Conservation (phyloP, 1,139 yeast species). For the Debaryomycetaceae sp. region DNA sequence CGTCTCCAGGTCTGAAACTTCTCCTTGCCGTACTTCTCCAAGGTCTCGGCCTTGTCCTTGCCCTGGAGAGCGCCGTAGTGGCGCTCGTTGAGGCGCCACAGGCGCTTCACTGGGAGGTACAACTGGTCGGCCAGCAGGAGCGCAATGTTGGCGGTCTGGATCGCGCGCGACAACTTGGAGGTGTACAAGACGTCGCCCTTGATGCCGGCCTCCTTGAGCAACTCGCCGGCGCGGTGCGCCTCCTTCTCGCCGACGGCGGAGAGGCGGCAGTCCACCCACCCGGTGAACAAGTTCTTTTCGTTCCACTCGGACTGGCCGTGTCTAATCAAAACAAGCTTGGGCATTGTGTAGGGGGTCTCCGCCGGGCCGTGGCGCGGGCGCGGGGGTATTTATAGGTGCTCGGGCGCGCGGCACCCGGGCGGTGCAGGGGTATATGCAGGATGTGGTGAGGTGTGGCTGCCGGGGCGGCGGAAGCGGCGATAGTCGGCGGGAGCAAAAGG, state of each 20-base stretch:
- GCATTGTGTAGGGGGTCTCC: slow-evolving; percentile 32
- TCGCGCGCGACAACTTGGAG: slow-evolving; percentile 90
- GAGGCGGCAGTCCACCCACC: slow-evolving; percentile 96
- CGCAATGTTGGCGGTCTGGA: slow-evolving; percentile 96
- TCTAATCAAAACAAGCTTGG: slow-evolving; percentile 78
- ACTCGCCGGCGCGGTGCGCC: slow-evolving; percentile 91
- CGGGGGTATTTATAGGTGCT: slow-evolving; percentile 1
- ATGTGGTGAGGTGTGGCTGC: not conserved
- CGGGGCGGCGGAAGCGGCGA: not conserved
- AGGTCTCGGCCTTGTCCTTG: slow-evolving; percentile 93
- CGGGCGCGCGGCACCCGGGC: no score
- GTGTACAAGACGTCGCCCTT: slow-evolving; percentile 88
- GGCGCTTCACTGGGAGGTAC: slow-evolving; percentile 89
- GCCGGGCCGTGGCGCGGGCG: slow-evolving; percentile 2
- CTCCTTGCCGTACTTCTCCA: slow-evolving; percentile 84
- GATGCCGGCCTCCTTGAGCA: slow-evolving; percentile 82
- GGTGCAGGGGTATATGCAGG: no score
- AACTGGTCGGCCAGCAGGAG: slow-evolving; percentile 84
- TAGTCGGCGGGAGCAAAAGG: not conserved
- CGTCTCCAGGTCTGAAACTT: slow-evolving; percentile 98
- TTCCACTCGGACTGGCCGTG: slow-evolving; percentile 99
- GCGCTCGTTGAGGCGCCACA: slow-evolving; percentile 98
- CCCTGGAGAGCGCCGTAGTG: slow-evolving; percentile 99
- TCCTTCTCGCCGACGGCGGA: slow-evolving; percentile 83
- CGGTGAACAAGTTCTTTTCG: slow-evolving; percentile 96